Evolutionary conservation across 2,329 filamentous ascomycete species (phyloP).

Genomic region (Hortaea werneckii): DNA sequence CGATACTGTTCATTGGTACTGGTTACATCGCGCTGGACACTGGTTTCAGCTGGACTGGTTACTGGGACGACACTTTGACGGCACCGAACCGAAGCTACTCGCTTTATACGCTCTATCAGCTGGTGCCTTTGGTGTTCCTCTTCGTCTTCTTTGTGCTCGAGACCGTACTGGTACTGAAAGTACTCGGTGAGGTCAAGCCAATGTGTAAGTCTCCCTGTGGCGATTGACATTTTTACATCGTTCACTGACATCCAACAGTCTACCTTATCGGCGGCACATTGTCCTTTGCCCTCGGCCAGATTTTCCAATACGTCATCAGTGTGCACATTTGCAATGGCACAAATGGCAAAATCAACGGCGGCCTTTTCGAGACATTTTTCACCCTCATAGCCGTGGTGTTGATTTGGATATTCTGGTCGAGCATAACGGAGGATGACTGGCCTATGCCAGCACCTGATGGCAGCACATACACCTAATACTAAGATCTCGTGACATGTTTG

Average conservation of each 20-base stretch:
- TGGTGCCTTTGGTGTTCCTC: conserved; percentile 81
- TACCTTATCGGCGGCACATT: conserved; percentile 66
- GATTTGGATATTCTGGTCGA: conserved; percentile 96
- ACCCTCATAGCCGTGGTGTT: conserved; percentile 72
- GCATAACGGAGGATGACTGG: conserved; percentile 99
- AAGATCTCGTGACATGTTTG: background rate
- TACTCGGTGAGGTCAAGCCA: conserved; percentile 82
- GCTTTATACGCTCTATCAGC: conserved; percentile 88
- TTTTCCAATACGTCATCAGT: conserved; percentile 94
- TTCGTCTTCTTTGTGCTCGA: conserved; percentile 79
- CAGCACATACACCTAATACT: conserved; percentile 15
- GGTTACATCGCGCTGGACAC: conserved; percentile 95
- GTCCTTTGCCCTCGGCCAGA: conserved; percentile 81
- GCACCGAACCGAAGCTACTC: conserved; percentile 59
- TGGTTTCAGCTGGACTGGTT: conserved; percentile 71
- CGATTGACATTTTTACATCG: too few relatives aligned
- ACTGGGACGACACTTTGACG: conserved; percentile 51
- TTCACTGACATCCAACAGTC: conserved; percentile 34
- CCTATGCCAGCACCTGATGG: conserved; percentile 45
- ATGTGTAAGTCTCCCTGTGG: conserved; percentile 51
- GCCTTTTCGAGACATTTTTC: conserved; percentile 87
- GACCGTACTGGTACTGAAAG: conserved; percentile 67
- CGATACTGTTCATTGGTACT: conserved; percentile 71
- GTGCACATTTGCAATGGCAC: conserved; percentile 80
- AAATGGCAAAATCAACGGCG: conserved; percentile 77